A percentile compares a stretch with the other conserved stretches of the same genome.
Conservation (phyloP, 768 basidiomycete genomes). For the Amanita pallidorosea region DNA sequence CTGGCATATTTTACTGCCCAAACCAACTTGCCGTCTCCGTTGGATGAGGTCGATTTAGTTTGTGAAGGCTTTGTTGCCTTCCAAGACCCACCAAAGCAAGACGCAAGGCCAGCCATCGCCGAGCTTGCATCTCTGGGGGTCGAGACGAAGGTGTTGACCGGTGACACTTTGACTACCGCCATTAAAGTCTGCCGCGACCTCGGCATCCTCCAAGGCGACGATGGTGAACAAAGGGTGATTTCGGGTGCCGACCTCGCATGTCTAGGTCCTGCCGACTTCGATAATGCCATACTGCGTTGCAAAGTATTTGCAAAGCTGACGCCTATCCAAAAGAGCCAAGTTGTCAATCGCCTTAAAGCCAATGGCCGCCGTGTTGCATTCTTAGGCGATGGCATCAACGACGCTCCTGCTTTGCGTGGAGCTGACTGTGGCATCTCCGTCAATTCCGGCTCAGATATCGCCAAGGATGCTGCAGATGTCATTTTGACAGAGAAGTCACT, state of each 20-base stretch:
- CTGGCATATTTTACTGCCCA: background rate
- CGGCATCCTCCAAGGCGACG: slow-evolving; percentile 15
- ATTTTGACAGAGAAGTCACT: slow-evolving; percentile 25
- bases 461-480: slow-evolving; percentile 26
- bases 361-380: slow-evolving; percentile 4
- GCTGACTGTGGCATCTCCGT: slow-evolving; percentile 11
- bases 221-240: background rate
- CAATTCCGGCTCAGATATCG: slow-evolving; percentile 16
- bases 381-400: background rate
- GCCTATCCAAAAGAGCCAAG: slow-evolving; percentile 6
- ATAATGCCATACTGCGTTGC: background rate
- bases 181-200: slow-evolving; percentile 26
- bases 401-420: slow-evolving; percentile 3
- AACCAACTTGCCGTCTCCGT: background rate
- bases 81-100: background rate
- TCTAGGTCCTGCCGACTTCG: slow-evolving; percentile 5
- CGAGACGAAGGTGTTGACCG: slow-evolving; percentile 20
- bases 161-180: slow-evolving; percentile 22
- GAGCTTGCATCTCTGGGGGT: background rate
- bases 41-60: background rate
- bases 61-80: slow-evolving; percentile 1
- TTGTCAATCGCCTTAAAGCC: background rate
- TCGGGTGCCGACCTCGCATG: slow-evolving; percentile 12
- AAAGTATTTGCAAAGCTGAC: slow-evolving; percentile 6
- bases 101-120: background rate